These are phyloP conservation scores for Neofusicoccum umdonicola DNA, from an alignment of 2,329 filamentous ascomycete genomes.

Conservation along the genomic window DNA sequence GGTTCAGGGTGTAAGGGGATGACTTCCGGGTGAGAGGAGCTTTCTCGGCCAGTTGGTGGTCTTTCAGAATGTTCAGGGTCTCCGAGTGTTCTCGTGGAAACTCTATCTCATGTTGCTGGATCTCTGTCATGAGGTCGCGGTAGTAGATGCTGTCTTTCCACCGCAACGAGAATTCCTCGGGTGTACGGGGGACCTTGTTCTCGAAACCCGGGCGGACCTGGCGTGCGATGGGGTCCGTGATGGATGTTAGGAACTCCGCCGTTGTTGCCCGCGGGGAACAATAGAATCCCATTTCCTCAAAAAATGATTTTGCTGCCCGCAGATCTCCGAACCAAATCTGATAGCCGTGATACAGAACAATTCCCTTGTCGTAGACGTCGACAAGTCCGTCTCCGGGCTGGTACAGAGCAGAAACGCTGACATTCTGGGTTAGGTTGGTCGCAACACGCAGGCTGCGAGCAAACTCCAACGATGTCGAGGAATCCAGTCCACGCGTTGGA, in stretches of 20 bases:
- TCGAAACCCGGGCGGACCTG: slow-evolving; percentile 42
- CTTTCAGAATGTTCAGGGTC: slow-evolving; percentile 43
- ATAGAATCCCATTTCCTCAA: slow-evolving; percentile 66
- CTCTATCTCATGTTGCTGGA: slow-evolving; percentile 50
- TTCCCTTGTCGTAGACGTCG: slow-evolving; percentile 68
- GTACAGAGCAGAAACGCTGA: slow-evolving; percentile 60
- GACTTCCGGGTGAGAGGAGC: slow-evolving; percentile 54
- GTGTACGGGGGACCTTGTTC: slow-evolving; percentile 46
- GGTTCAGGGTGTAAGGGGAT: slow-evolving; percentile 59
- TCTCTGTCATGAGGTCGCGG: slow-evolving; percentile 45
- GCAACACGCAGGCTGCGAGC: slow-evolving; percentile 52
- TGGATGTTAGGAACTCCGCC: slow-evolving; percentile 72
- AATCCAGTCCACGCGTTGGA: slow-evolving; percentile 39
- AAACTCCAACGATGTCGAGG: slow-evolving; percentile 56
- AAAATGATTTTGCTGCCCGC: slow-evolving; percentile 59
- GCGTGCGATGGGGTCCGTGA: slow-evolving; percentile 55
- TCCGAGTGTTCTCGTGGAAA: slow-evolving; percentile 46
- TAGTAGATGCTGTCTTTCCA: slow-evolving; percentile 54
- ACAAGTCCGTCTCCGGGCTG: slow-evolving; percentile 53
- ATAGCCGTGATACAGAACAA: slow-evolving; percentile 72
- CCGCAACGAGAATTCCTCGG: slow-evolving; percentile 47
- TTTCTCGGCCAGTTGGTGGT: slow-evolving; percentile 44
- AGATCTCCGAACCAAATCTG: slow-evolving; percentile 74
- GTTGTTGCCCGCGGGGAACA: slow-evolving; percentile 68
- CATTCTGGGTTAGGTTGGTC: slow-evolving; percentile 49